These are phyloP conservation scores for Calocybe cyanea DNA, from an alignment of 768 basidiomycete species.

Conservation along the genomic window DNA sequence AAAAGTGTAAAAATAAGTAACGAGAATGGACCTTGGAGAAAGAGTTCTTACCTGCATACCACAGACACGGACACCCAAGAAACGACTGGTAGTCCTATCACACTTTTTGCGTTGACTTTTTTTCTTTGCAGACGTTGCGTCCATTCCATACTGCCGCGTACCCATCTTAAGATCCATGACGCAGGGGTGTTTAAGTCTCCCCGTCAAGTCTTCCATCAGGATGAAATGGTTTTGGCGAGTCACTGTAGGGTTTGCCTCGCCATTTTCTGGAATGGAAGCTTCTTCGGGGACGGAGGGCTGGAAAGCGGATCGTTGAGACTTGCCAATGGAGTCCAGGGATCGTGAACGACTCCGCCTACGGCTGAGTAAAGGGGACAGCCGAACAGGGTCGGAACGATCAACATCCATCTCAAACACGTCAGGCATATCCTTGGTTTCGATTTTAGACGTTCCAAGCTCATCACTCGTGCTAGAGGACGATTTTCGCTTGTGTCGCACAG, in stretches of 20 bases:
- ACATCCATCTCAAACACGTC: constrained; percentile 44
- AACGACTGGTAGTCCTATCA: constrained; percentile 89
- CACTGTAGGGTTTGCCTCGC: constrained; percentile 38
- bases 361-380: constrained; percentile 29
- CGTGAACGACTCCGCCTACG: constrained; percentile 45
- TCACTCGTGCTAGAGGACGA: constrained; percentile 42
- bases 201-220: constrained; percentile 98
- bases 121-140: constrained; percentile 89
- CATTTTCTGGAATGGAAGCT: constrained; percentile 30
- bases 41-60: constrained; percentile 99
- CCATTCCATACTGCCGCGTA: constrained; percentile 97
- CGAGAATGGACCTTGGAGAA: no score
- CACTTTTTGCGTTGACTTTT: constrained; percentile 99
- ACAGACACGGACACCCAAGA: constrained; percentile 89
- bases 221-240: constrained; percentile 97
- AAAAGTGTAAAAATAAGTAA: no score
- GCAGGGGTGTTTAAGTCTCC: constrained; percentile 85
- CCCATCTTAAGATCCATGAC: constrained; percentile 99
- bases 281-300: constrained; percentile 22
- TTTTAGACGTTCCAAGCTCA: constrained; percentile 30
- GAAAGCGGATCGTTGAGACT: constrained; percentile 21
- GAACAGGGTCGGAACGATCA: constrained; percentile 18
- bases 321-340: constrained; percentile 31
- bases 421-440: constrained; percentile 24
- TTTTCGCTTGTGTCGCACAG: constrained; percentile 64